Conservation (phyloP, 768 basidiomycete genomes). For the Rhizopogon sp. region DNA sequence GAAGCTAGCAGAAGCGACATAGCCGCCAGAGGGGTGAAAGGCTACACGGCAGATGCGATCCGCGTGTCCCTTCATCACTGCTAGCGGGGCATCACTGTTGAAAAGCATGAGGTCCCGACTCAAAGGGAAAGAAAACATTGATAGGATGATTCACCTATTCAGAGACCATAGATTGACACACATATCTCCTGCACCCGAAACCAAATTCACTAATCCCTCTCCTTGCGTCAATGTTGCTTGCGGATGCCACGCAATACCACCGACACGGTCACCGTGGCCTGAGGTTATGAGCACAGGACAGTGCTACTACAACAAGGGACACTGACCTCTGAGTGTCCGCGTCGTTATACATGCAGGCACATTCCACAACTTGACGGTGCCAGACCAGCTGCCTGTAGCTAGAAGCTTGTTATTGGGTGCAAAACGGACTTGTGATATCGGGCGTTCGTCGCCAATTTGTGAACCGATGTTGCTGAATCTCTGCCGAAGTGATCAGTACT, state of each 20-base stretch:
- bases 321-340: constrained; percentile 65
- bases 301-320: not conserved
- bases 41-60: constrained; percentile 90
- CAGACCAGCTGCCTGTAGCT: constrained; percentile 95
- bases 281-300: constrained; percentile 8
- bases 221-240: constrained; percentile 73
- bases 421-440: constrained; percentile 91
- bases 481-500: constrained; percentile 32
- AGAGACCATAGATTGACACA: constrained; percentile 87
- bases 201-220: constrained; percentile 71
- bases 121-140: not conserved
- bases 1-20: constrained; percentile 92
- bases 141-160: constrained; percentile 49
- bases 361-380: constrained; percentile 92
- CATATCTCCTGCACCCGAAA: constrained; percentile 86
- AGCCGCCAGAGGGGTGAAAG: constrained; percentile 94
- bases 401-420: constrained; percentile 86
- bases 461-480: constrained; percentile 92
- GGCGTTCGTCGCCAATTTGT: constrained; percentile 96
- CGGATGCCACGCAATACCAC: constrained; percentile 98
- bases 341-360: constrained; percentile 85
- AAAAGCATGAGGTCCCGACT: constrained; percentile 1
- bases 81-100: constrained; percentile 77
- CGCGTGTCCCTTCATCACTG: constrained; percentile 83
- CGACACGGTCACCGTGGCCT: constrained; percentile 89